Conservation (phyloP, 2,329 filamentous ascomycete species). For the Alternaria panax region DNA sequence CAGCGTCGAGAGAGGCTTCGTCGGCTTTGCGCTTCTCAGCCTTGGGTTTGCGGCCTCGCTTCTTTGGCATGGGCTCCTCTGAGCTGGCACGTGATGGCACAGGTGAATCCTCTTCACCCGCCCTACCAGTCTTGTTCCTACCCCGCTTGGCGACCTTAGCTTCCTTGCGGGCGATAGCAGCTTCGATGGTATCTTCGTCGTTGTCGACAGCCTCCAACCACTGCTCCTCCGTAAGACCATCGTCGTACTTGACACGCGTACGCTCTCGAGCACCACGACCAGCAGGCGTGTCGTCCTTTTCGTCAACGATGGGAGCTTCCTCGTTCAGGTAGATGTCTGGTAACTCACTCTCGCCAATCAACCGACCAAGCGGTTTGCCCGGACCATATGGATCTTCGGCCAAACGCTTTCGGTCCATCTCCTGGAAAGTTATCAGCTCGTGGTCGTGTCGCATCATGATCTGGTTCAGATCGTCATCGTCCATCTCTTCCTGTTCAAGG, state of each 20-base stretch:
- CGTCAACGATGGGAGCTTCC: slow-evolving; percentile 79
- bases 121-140: slow-evolving; percentile 73
- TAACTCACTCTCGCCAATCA: slow-evolving; percentile 86
- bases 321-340: slow-evolving; percentile 94
- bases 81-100: slow-evolving; percentile 81
- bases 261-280: slow-evolving; percentile 95
- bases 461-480: slow-evolving; percentile 95
- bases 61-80: slow-evolving; percentile 79
- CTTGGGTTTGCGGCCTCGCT: slow-evolving; percentile 79
- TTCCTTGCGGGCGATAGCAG: slow-evolving; percentile 88
- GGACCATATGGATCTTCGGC: slow-evolving; percentile 75
- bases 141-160: slow-evolving; percentile 82
- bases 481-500: slow-evolving; percentile 95
- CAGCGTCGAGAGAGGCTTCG: slow-evolving; percentile 69
- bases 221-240: slow-evolving; percentile 97
- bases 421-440: slow-evolving; percentile 79
- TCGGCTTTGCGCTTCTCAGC: slow-evolving; percentile 89
- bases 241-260: slow-evolving; percentile 93
- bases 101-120: slow-evolving; percentile 69
- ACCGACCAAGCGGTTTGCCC: slow-evolving; percentile 73
- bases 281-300: slow-evolving; percentile 73
- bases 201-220: slow-evolving; percentile 98
- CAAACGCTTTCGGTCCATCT: slow-evolving; percentile 78
- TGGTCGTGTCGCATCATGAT: slow-evolving; percentile 88
- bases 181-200: slow-evolving; percentile 92